Percentiles rank a stretch among this genome's conserved stretches.
phyloP scores from a whole-genome alignment of 257 asterid genomes.

The Solanum piurae region DNA sequence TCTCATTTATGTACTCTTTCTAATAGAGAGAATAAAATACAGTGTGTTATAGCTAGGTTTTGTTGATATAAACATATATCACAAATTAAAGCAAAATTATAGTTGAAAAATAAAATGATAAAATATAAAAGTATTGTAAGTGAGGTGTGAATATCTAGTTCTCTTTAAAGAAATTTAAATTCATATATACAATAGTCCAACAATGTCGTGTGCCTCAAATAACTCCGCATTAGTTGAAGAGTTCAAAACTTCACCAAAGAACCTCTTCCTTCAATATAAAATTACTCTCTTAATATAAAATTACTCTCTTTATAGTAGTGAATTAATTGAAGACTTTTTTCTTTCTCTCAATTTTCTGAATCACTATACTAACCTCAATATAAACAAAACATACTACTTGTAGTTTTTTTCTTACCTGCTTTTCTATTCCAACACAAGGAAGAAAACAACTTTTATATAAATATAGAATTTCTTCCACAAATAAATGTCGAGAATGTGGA shows the following conservation, averaged over 20 bases:
- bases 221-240: background rate
- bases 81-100: background rate
- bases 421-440: background rate
- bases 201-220: background rate
- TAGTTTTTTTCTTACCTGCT: background rate
- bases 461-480: background rate
- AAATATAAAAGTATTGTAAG: too few relatives aligned
- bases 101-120: too few relatives aligned
- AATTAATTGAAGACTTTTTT: too few relatives aligned
- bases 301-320: background rate
- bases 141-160: background rate
- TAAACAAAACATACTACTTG: background rate
- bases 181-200: background rate
- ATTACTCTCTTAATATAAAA: background rate
- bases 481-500: background rate
- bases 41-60: background rate
- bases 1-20: background rate
- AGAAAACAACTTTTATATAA: background rate
- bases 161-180: background rate
- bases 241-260: too few relatives aligned
- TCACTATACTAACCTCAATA: background rate
- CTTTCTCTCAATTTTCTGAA: rapidly evolving
- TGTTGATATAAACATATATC: background rate
- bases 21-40: background rate
- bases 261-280: background rate